phyloP scores from a whole-genome alignment of 192 early-diverging fungal species.

The Coemansia sp. region DNA sequence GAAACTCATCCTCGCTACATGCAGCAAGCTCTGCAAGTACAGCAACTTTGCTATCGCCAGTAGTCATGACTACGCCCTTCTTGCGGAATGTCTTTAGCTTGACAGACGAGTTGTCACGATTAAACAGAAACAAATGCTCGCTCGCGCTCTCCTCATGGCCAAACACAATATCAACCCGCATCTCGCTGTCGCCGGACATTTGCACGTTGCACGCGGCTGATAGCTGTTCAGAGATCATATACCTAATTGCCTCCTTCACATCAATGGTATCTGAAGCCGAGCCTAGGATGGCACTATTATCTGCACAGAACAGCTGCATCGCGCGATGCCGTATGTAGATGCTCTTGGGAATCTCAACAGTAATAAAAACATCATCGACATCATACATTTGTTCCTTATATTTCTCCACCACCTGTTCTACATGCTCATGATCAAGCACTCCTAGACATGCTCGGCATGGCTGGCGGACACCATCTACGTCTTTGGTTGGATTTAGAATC shows the following conservation, averaged over 20 bases:
- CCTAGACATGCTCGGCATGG: slow-evolving; percentile 38
- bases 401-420: slow-evolving; percentile 2
- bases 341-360: slow-evolving; percentile 42
- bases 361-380: slow-evolving; percentile 9
- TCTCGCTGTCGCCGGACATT: slow-evolving; percentile 18
- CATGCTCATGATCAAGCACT: slow-evolving; percentile 7
- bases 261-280: slow-evolving; percentile 3
- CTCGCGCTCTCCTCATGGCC: slow-evolving; percentile 16
- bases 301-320: slow-evolving; percentile 15
- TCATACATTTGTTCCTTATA: slow-evolving; percentile 27
- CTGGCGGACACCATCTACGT: neutral
- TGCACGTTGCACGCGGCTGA: neutral
- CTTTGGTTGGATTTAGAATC: neutral
- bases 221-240: slow-evolving; percentile 16
- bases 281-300: neutral
- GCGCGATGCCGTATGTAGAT: slow-evolving; percentile 37
- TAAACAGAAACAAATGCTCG: slow-evolving; percentile 35
- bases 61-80: slow-evolving; percentile 9
- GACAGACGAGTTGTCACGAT: slow-evolving; percentile 9
- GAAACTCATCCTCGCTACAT: slow-evolving; percentile 23
- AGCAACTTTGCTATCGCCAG: slow-evolving; percentile 16
- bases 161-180: slow-evolving; percentile 34
- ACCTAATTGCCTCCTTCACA: slow-evolving; percentile 41
- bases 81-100: slow-evolving; percentile 31
- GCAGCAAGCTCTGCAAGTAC: slow-evolving; percentile 14